phyloP scores from a whole-genome alignment of 495 filamentous ascomycete species.

The Aspergillus ellipticus region DNA sequence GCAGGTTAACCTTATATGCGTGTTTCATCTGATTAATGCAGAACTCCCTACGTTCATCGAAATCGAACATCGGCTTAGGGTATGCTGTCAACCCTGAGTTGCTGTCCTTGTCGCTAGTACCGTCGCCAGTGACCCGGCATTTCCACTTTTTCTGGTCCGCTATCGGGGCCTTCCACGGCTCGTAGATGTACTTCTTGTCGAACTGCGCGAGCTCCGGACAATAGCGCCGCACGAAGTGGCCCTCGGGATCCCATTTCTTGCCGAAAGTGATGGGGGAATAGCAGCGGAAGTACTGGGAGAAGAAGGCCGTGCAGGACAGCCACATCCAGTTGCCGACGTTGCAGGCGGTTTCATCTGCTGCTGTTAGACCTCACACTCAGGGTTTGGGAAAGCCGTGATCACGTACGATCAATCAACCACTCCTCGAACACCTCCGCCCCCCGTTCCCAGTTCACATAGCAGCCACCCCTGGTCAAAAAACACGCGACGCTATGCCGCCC shows the following conservation, averaged over 20 bases:
- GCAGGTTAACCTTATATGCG: slow-evolving; percentile 57
- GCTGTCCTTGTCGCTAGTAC: slow-evolving; percentile 23
- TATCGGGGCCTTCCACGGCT: slow-evolving; percentile 66
- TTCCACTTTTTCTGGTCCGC: slow-evolving; percentile 57
- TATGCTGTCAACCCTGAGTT: slow-evolving; percentile 43
- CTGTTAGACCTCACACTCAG: not conserved
- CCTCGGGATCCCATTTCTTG: slow-evolving; percentile 63
- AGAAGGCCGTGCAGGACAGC: slow-evolving; percentile 71
- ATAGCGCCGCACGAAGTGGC: slow-evolving; percentile 55
- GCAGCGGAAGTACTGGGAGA: slow-evolving; percentile 58
- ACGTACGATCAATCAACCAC: slow-evolving; percentile 57
- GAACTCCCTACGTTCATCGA: slow-evolving; percentile 50
- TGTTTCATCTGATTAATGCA: slow-evolving; percentile 63
- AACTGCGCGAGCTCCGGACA: slow-evolving; percentile 58
- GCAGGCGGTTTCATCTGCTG: slow-evolving; percentile 57
- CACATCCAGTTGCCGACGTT: slow-evolving; percentile 75
- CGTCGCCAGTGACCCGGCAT: slow-evolving; percentile 54
- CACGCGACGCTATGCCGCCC: slow-evolving; percentile 69
- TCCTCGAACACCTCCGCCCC: slow-evolving; percentile 73
- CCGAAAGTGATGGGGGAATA: slow-evolving; percentile 66
- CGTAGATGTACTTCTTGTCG: slow-evolving; percentile 66
- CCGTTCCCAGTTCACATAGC: slow-evolving; percentile 70
- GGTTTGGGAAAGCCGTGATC: not conserved
- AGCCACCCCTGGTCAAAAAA: slow-evolving; percentile 68
- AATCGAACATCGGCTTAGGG: slow-evolving; percentile 72